Conservation (phyloP, 345 rosid species). For the Streptanthus diversifolius region DNA sequence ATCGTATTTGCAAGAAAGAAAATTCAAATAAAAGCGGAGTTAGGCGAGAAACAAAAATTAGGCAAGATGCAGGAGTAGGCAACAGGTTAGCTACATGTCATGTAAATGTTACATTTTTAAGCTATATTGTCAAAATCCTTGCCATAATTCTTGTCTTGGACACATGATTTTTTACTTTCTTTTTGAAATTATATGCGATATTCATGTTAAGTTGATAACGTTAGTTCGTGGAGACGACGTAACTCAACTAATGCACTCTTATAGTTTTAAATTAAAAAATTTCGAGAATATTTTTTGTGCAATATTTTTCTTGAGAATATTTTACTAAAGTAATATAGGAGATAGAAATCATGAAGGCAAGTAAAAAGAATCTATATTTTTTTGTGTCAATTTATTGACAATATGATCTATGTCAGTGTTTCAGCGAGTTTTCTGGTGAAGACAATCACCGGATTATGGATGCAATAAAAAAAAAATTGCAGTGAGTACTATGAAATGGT, state of each 20-base stretch:
- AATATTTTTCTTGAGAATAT: no score
- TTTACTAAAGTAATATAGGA: no score
- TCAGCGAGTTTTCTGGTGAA: no score
- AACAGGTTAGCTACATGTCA: slow-evolving; percentile 27
- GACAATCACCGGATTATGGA: no score
- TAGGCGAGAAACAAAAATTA: slow-evolving; percentile 19
- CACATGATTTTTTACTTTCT: neutral
- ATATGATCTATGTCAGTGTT: no score
- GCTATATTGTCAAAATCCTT: slow-evolving; percentile 9
- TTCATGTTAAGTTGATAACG: neutral
- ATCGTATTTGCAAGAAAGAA: neutral
- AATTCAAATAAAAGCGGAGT: neutral
- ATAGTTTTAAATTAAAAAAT: no score
- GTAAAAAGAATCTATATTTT: no score
- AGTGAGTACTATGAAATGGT: no score
- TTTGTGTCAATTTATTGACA: no score
- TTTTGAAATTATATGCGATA: neutral
- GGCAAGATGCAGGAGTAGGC: slow-evolving; percentile 21
- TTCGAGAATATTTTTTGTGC: no score
- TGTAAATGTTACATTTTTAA: slow-evolving; percentile 7
- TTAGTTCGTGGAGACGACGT: slow-evolving; percentile 4
- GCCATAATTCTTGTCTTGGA: neutral
- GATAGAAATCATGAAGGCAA: no score
- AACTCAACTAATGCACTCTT: neutral
- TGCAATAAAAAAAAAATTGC: no score